These are phyloP conservation scores for Bryoglossum gracile DNA, from an alignment of 495 filamentous ascomycete genomes.

Conservation along the genomic window DNA sequence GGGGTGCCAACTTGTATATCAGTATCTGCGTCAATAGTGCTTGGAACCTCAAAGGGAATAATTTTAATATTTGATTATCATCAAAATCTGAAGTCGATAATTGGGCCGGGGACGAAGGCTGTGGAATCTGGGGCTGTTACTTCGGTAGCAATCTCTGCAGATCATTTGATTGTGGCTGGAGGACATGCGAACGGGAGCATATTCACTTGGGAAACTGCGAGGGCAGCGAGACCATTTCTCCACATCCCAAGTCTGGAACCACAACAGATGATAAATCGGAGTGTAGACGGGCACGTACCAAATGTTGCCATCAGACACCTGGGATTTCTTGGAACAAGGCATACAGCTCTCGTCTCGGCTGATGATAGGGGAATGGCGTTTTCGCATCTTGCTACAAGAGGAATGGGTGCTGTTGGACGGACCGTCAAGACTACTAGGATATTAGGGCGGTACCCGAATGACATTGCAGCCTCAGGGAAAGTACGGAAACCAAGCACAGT, in stretches of 20 bases:
- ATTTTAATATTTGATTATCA: slow-evolving; percentile 95
- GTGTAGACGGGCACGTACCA: slow-evolving; percentile 72
- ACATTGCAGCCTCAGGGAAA: slow-evolving; percentile 44
- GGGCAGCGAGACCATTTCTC: slow-evolving; percentile 77
- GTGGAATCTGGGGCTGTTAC: slow-evolving; percentile 86
- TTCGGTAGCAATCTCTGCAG: slow-evolving; percentile 82
- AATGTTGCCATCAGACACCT: slow-evolving; percentile 75
- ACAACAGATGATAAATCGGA: slow-evolving; percentile 54
- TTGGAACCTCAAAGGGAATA: slow-evolving; percentile 91
- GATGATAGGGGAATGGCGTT: slow-evolving; percentile 97
- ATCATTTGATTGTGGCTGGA: slow-evolving; percentile 83
- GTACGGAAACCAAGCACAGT: slow-evolving; percentile 91
- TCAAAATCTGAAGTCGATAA: slow-evolving; percentile 86
- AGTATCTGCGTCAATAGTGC: slow-evolving; percentile 81
- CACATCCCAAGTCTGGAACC: slow-evolving; percentile 71
- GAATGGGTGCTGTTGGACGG: slow-evolving; percentile 77
- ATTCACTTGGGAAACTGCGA: slow-evolving; percentile 91
- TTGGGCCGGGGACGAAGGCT: slow-evolving; percentile 92
- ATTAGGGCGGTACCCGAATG: slow-evolving; percentile 79
- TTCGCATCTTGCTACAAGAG: slow-evolving; percentile 88
- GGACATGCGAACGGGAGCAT: slow-evolving; percentile 89
- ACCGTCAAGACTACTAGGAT: slow-evolving; percentile 86
- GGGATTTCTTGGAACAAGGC: slow-evolving; percentile 90
- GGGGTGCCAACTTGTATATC: slow-evolving; percentile 83
- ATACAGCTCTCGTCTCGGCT: slow-evolving; percentile 95